Conservation (phyloP, 208 protist species). For the Acanthamoeba healyi region DNA sequence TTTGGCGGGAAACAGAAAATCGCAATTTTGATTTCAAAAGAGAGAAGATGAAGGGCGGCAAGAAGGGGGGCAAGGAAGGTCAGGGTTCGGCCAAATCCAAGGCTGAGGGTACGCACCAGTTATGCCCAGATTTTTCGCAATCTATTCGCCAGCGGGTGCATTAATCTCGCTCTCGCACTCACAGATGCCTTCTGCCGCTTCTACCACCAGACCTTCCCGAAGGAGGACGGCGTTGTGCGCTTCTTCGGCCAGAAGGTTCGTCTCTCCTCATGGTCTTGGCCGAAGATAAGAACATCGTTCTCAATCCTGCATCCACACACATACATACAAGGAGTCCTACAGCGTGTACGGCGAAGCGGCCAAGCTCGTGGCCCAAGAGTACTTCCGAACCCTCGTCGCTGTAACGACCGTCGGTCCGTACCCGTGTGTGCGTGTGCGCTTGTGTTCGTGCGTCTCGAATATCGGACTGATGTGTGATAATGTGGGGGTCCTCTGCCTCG, state of each 20-base stretch:
- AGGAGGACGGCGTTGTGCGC: slow-evolving; percentile 44
- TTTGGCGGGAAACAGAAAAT: slow-evolving; percentile 6
- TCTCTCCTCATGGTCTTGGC: not conserved
- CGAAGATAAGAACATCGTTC: not conserved
- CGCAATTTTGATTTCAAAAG: not conserved
- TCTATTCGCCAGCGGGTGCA: too few species aligned
- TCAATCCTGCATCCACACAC: not conserved
- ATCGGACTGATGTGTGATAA: too few species aligned
- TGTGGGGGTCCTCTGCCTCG: not conserved
- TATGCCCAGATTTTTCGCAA: not conserved
- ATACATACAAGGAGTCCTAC: slow-evolving; percentile 74
- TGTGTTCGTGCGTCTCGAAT: too few species aligned
- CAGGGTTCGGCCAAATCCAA: slow-evolving; percentile 17
- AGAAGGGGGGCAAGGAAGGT: not conserved
- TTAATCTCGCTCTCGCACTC: not conserved
- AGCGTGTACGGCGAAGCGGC: slow-evolving; percentile 84
- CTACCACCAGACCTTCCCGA: slow-evolving; percentile 34
- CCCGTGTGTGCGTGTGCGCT: not conserved
- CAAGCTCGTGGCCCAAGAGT: slow-evolving; percentile 82
- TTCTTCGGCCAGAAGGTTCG: slow-evolving; percentile 70
- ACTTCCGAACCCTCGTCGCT: slow-evolving; percentile 82
- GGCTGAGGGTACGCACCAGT: not conserved
- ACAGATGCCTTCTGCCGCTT: slow-evolving; percentile 68
- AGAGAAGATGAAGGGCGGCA: not conserved
- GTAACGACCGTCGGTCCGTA: slow-evolving; percentile 73